Percentiles rank a stretch among this genome's conserved stretches.
Evolutionary conservation across 2,329 filamentous ascomycete species (phyloP).

Genomic region (Thermothelomyces thermophilus): DNA sequence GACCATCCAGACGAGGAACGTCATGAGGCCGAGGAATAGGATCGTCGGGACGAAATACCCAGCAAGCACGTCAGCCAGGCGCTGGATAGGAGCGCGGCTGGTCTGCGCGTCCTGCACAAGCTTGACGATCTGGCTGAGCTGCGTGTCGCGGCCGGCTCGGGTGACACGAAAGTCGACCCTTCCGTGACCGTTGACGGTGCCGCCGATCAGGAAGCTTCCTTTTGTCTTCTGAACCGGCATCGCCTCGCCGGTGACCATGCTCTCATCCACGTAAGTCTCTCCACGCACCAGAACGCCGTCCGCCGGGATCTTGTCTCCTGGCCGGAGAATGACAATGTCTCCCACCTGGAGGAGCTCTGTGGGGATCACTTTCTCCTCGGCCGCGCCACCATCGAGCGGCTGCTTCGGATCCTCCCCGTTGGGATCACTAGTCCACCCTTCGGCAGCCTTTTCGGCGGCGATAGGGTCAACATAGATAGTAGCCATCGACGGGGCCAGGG

Average conservation of each 20-base stretch:
- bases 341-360: slow-evolving; percentile 92
- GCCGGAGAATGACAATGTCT: slow-evolving; percentile 85
- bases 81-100: slow-evolving; percentile 86
- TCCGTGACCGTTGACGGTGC: slow-evolving; percentile 91
- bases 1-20: slow-evolving; percentile 90
- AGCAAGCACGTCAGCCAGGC: slow-evolving; percentile 81
- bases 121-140: slow-evolving; percentile 95
- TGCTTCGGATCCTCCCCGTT: slow-evolving; percentile 40
- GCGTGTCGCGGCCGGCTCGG: slow-evolving; percentile 86
- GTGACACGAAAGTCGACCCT: slow-evolving; percentile 89
- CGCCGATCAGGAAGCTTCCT: slow-evolving; percentile 75
- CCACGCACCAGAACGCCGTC: slow-evolving; percentile 83
- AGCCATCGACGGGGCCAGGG: slow-evolving; percentile 89
- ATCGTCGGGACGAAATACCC: slow-evolving; percentile 93
- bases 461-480: slow-evolving; percentile 95
- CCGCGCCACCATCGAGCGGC: slow-evolving; percentile 50
- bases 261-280: slow-evolving; percentile 92
- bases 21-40: slow-evolving; percentile 72
- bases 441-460: slow-evolving; percentile 82
- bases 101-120: slow-evolving; percentile 98
- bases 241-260: slow-evolving; percentile 96
- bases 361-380: slow-evolving; percentile 80
- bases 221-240: slow-evolving; percentile 89
- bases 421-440: slow-evolving; percentile 57
- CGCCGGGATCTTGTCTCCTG: slow-evolving; percentile 93